Evolutionary conservation across 345 rosid genomes (phyloP).

Genomic region (Sisymbrium irio): DNA sequence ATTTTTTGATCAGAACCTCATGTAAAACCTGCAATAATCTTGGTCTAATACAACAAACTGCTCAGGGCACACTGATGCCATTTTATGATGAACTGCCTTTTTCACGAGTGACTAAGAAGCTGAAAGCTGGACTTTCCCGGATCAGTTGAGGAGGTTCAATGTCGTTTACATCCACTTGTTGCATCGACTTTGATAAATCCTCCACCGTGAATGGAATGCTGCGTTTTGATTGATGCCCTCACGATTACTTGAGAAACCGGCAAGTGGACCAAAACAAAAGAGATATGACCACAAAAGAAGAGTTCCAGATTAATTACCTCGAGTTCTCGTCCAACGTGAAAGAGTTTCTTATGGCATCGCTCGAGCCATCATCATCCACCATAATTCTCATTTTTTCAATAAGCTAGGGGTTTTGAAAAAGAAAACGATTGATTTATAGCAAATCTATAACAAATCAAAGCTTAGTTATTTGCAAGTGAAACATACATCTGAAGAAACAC

Average conservation of each 20-base stretch:
- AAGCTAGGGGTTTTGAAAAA: conserved; percentile 47
- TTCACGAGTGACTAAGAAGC: conserved; percentile 78
- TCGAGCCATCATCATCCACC: conserved; percentile 87
- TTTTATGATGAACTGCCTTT: conserved; percentile 39
- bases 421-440: conserved; percentile 1
- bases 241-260: conserved; percentile 3
- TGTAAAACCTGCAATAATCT: too few species aligned
- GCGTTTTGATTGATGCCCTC: conserved; percentile 29
- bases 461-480: background rate
- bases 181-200: conserved; percentile 94
- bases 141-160: conserved; percentile 80
- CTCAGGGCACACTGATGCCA: background rate
- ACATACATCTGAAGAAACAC: conserved; percentile 92
- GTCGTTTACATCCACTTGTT: conserved; percentile 80
- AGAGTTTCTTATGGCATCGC: conserved; percentile 90
- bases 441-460: background rate
- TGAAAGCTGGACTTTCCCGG: conserved; percentile 89
- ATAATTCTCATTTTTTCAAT: conserved; percentile 88
- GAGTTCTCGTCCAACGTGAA: conserved; percentile 97
- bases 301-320: conserved; percentile 46
- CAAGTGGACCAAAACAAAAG: background rate
- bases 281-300: background rate
- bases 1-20: too few species aligned
- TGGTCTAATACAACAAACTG: too few species aligned
- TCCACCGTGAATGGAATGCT: conserved; percentile 98